Base-by-base conservation (phyloP, 805 yeast genomes). In the Schwanniomyces vanrijiae region DNA sequence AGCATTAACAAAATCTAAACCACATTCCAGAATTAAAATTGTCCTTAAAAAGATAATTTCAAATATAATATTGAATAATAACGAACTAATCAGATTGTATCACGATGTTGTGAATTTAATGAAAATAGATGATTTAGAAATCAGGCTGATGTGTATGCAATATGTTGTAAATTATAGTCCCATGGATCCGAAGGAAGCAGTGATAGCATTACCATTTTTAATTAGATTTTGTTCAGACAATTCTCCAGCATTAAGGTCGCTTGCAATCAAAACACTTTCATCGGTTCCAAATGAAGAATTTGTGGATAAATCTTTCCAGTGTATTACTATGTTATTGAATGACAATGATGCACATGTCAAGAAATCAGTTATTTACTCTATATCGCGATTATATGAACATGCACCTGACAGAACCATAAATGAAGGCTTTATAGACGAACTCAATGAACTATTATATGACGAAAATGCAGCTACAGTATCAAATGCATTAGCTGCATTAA, bases 31-130 rank as follows among this genome's bases (percentile, higher is more conserved):
- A 29, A 58, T 73, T 51, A 68, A 65, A 51, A 48, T 61, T 25
- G 66, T 71, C 5, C 56, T 92, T 58, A 84, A 84, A 62, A 87
- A 86, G 58, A 78, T 90, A 22, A 75, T 91, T 6, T 92, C 96
- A 37, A 91, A 90, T 64, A 77, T 90, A 65, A 85, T 95, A 5
- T 75, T 90, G 66, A 90, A 90, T 42, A 89, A 88, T 62, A 77
- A 77, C 46, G 97, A 92, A 59, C 81, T 90, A 80, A 73, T 82
- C 9, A 62, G 68, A 16, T 61, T 92, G 45, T 79, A 84, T 58
- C 83, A 84, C 1, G 95, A 88, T 43, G 77, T 89, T 5, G 49
- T 81, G 5, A 59, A 63, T 29, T 65, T 84, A n/a, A 69, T 86
- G 58, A 71, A 73, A 40, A 63, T 54, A 22, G 77, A 77, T 54